Evolutionary conservation across 495 filamentous ascomycete species (phyloP).

Genomic region (Neurospora discreta): DNA sequence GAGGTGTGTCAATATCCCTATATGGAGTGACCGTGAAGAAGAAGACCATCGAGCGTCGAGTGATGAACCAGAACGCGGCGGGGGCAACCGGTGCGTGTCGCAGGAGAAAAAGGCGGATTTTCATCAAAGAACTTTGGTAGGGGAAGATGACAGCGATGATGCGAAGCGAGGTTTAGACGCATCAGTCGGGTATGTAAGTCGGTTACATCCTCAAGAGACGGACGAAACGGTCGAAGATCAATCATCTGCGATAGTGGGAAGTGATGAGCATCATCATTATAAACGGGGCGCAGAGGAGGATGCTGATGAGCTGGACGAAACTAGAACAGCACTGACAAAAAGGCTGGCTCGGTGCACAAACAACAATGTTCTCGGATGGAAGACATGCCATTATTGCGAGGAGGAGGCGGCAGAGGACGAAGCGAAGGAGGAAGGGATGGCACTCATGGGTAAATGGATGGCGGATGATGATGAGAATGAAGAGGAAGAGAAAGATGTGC

Average conservation of each 20-base stretch:
- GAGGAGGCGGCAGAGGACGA: neutral
- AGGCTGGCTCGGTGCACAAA: neutral
- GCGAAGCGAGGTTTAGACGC: neutral
- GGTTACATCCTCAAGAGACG: neutral
- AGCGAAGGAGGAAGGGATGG: neutral
- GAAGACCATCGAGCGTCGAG: neutral
- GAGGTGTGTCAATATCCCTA: neutral
- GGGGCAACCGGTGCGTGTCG: neutral
- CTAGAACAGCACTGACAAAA: neutral
- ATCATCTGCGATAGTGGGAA: neutral
- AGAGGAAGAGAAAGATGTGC: neutral
- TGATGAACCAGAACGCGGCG: neutral
- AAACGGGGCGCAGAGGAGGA: neutral
- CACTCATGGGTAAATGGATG: neutral
- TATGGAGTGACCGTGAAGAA: neutral
- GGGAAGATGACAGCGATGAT: neutral
- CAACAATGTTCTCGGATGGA: neutral
- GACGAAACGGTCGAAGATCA: neutral
- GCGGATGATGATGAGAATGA: neutral
- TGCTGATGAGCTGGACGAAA: neutral
- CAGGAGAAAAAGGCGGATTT: neutral
- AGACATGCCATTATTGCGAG: constrained; percentile 2
- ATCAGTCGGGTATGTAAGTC: neutral
- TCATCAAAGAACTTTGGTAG: neutral
- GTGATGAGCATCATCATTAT: neutral